These are phyloP conservation scores for Chlamydomonas schloesseri DNA, from an alignment of 139 green algal species.

Conservation along the genomic window DNA sequence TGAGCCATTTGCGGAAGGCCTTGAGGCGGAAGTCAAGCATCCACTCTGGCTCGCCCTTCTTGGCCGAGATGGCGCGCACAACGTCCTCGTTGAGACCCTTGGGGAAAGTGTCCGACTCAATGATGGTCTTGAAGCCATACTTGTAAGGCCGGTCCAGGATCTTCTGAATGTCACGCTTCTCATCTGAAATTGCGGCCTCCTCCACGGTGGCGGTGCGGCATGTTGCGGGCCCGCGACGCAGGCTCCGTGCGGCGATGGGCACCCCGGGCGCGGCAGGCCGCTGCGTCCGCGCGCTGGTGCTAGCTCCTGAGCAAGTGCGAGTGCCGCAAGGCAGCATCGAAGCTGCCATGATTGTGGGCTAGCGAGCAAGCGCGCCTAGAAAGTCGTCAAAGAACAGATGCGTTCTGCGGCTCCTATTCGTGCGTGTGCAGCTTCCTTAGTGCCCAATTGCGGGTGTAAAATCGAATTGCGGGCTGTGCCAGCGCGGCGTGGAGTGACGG, in stretches of 20 bases:
- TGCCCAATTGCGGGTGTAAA: too few species aligned
- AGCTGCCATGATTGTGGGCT: not conserved
- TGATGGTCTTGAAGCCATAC: constrained; percentile 94
- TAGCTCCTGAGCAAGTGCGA: constrained; percentile 24
- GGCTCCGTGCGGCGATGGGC: not conserved
- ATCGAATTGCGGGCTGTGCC: too few species aligned
- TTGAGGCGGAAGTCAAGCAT: constrained; percentile 98
- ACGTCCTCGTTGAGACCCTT: constrained; percentile 94
- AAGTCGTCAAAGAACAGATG: too few species aligned
- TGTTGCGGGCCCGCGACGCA: too few species aligned
- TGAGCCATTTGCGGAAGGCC: constrained; percentile 96
- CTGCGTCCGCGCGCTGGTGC: constrained; percentile 10
- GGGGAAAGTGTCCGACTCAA: constrained; percentile 84
- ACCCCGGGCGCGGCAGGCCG: not conserved
- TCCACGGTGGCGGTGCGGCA: constrained; percentile 14
- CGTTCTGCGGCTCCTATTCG: too few species aligned
- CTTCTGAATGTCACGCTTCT: constrained; percentile 77
- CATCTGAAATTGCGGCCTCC: constrained; percentile 23
- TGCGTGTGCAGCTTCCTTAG: too few species aligned
- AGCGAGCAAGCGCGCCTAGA: too few species aligned
- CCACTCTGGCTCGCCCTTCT: constrained; percentile 99
- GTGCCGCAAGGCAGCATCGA: constrained; percentile 1
- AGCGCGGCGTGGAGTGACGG: too few species aligned
- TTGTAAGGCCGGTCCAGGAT: constrained; percentile 93
- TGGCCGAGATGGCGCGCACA: constrained; percentile 95